phyloP scores from a whole-genome alignment of 768 basidiomycete genomes.

The Ramaria sp. region DNA sequence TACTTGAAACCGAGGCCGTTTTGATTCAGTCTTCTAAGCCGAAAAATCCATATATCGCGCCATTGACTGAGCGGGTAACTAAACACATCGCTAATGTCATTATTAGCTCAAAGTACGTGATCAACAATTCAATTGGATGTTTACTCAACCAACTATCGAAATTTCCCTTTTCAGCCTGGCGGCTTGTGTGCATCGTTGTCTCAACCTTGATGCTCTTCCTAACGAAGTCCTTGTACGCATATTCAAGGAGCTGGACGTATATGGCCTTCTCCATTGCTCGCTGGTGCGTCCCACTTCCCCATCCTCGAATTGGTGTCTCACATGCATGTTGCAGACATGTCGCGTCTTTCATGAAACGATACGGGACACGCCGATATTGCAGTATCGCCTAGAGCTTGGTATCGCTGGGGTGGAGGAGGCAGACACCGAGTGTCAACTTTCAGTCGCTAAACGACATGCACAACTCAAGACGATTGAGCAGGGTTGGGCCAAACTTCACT shows the following conservation, averaged over 20 bases:
- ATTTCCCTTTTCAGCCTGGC: no score
- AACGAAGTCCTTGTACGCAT: background rate
- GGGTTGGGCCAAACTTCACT: background rate
- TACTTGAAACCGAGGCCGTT: conserved; percentile 83
- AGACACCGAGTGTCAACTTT: no score
- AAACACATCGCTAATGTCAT: conserved; percentile 87
- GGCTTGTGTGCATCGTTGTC: no score
- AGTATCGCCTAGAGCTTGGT: background rate
- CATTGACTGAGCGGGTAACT: conserved; percentile 70
- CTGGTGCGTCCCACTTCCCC: background rate
- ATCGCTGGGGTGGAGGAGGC: background rate
- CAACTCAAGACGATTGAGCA: background rate
- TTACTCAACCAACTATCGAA: no score
- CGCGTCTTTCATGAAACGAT: background rate
- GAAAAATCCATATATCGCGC: conserved; percentile 50
- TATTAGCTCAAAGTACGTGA: conserved; percentile 55
- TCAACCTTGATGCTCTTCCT: background rate
- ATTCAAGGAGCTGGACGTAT: background rate
- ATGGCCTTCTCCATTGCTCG: background rate
- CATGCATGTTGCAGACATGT: background rate
- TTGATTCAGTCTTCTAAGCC: conserved; percentile 71
- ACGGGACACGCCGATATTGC: background rate
- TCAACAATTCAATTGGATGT: no score
- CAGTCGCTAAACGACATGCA: background rate
- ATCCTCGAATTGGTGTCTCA: background rate